phyloP scores from a whole-genome alignment of 2,329 filamentous ascomycete genomes.

The Exophiala aquamarina region DNA sequence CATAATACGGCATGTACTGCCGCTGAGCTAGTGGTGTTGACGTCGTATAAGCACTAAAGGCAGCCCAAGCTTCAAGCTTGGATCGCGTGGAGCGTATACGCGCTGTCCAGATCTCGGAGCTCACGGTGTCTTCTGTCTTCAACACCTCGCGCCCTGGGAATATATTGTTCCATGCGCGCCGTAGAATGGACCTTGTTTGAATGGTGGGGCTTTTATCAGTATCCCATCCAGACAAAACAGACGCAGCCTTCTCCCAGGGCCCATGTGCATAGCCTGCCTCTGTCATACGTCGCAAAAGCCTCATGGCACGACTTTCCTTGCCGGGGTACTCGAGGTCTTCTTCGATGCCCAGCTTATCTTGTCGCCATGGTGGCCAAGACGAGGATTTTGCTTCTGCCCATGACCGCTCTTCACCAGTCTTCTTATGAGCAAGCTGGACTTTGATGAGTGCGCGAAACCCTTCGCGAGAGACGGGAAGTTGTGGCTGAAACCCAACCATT shows the following conservation, averaged over 20 bases:
- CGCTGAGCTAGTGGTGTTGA: slow-evolving; percentile 31
- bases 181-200: slow-evolving; percentile 54
- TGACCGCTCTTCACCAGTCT: slow-evolving; percentile 55
- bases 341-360: slow-evolving; percentile 61
- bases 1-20: slow-evolving; percentile 42
- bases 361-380: slow-evolving; percentile 67
- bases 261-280: slow-evolving; percentile 57
- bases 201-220: slow-evolving; percentile 63
- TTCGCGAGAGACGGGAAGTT: slow-evolving; percentile 55
- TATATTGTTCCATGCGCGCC: slow-evolving; percentile 15
- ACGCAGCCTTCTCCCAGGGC: slow-evolving; percentile 54
- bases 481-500: slow-evolving; percentile 56
- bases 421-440: slow-evolving; percentile 59
- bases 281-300: slow-evolving; percentile 56
- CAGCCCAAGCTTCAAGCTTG: slow-evolving; percentile 64
- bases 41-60: slow-evolving; percentile 58
- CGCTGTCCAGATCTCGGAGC: slow-evolving; percentile 52
- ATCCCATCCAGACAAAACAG: slow-evolving; percentile 62
- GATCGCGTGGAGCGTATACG: slow-evolving; percentile 61
- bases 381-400: slow-evolving; percentile 60
- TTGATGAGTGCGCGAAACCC: slow-evolving; percentile 58
- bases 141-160: slow-evolving; percentile 24
- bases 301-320: slow-evolving; percentile 57
- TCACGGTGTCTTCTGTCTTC: slow-evolving; percentile 5
- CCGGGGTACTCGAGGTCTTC: slow-evolving; percentile 56